A percentile compares a stretch with the other conserved stretches of the same genome.
Evolutionary conservation across 345 rosid genomes (phyloP).

Genomic region (Stellera chamaejasme): DNA sequence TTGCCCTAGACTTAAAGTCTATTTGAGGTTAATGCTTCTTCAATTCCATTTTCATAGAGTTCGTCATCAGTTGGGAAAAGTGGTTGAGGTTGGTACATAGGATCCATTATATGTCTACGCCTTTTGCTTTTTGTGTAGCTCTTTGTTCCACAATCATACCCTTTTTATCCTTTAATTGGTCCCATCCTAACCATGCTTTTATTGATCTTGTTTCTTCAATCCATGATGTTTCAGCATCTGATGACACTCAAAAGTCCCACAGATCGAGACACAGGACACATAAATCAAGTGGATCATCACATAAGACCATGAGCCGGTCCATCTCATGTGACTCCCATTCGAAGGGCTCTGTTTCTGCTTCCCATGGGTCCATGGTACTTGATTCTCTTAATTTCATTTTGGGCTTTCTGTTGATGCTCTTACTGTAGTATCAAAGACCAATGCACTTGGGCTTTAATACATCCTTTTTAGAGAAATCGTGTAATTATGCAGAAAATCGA

Average conservation of each 20-base stretch:
- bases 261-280: slow-evolving; percentile 66
- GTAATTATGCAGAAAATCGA: slow-evolving; percentile 54
- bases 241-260: slow-evolving; percentile 76
- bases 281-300: slow-evolving; percentile 67
- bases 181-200: slow-evolving; percentile 25
- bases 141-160: slow-evolving; percentile 25
- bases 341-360: slow-evolving; percentile 48
- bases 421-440: neutral
- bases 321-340: slow-evolving; percentile 81
- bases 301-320: slow-evolving; percentile 62
- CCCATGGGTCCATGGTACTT: slow-evolving; percentile 49
- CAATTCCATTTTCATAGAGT: too few species aligned
- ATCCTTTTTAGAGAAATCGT: slow-evolving; percentile 2
- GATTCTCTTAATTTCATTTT: neutral
- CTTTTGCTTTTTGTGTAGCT: slow-evolving; percentile 53
- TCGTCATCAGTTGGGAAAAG: slow-evolving; percentile 11
- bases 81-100: slow-evolving; percentile 41
- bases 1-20: too few species aligned
- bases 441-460: neutral
- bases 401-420: too few species aligned
- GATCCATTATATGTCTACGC: slow-evolving; percentile 50
- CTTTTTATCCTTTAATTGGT: slow-evolving; percentile 30
- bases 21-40: too few species aligned
- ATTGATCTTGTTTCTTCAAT: slow-evolving; percentile 20
- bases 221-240: slow-evolving; percentile 46